Percentiles rank a stretch among this genome's conserved stretches.
phyloP scores from a whole-genome alignment of 1,284 basidiomycete genomes.

The Cutaneotrichosporon spelunceum region DNA sequence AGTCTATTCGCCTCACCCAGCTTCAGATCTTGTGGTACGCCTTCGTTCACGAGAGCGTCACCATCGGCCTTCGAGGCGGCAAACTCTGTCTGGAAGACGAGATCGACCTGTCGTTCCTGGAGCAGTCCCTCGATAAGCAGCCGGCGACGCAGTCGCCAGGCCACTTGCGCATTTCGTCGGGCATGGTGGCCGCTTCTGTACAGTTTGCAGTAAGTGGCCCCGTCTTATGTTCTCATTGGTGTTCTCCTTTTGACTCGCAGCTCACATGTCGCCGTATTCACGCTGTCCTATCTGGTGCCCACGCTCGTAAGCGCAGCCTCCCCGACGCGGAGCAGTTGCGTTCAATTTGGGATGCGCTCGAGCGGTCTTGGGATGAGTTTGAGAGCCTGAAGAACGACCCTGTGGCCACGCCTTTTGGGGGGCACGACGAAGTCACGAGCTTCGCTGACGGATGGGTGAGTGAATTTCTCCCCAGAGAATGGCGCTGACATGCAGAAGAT shows the following conservation, averaged over 20 bases:
- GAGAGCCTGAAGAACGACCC: constrained; percentile 58
- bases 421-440: constrained; percentile 63
- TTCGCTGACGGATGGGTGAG: constrained; percentile 76
- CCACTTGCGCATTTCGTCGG: constrained; percentile 43
- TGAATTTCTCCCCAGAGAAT: constrained; percentile 46
- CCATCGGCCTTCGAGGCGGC: constrained; percentile 71
- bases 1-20: constrained; percentile 53
- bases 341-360: constrained; percentile 74
- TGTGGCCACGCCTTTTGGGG: constrained; percentile 50
- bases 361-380: constrained; percentile 74
- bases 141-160: constrained; percentile 7
- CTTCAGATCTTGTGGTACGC: constrained; percentile 79
- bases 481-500: constrained; percentile 36
- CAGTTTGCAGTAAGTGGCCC: constrained; percentile 58
- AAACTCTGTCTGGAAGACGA: constrained; percentile 64
- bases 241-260: constrained; percentile 27
- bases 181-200: constrained; percentile 63
- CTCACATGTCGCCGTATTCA: constrained; percentile 71
- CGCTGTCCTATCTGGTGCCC: constrained; percentile 66
- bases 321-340: constrained; percentile 64
- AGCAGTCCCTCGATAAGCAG: constrained; percentile 15
- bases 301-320: constrained; percentile 61
- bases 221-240: neutral
- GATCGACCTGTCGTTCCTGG: constrained; percentile 10
- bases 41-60: constrained; percentile 72